Base-by-base conservation (phyloP, 345 rosid species). In the Camelina sativa region DNA sequence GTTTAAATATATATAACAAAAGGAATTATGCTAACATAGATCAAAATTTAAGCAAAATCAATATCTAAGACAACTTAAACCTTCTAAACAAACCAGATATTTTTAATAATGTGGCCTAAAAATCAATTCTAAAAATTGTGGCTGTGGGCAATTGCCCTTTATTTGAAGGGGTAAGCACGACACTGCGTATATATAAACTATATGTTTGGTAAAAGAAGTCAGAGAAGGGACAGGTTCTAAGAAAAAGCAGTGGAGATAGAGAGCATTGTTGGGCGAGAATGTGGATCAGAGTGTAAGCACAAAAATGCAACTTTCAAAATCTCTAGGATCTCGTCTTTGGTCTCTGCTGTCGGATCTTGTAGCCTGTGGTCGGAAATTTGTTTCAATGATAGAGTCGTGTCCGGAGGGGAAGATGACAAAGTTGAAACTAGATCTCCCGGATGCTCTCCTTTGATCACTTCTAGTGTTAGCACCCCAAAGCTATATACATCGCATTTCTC, bases 401-500 rank as follows among this genome's bases (percentile, higher is more conserved):
- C 72, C 0, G 48, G 44, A 17, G 37, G 52, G 23, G 71, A 57
- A 1, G 80, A 64, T 25, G 51, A 35, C 2, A 76, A 3, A 44
- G 67, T 62, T 47, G 67, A 65, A 61, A 84, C 67, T 17, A 79
- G 67, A 10, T 81, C 86, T 0, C 67, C 77, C 1, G 85, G 83
- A 69, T 81, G 83, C 44, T 48, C 66, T 35, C 87, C 85, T 55
- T 71, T 51, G 34, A 84, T 59, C 5, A 84, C 74, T 75, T 84
- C 83, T 34, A 84, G 71, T 11, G 78, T 73, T 32, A 84, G 2
- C 20, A 84, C 80, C 50, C 85, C 87, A 3, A 79, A 84, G 35
- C 87, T 82, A 60, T 74, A 81, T 10, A 80, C 83, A 48, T 84
- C 85, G 16, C 81, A 79, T 60, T 84, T 81, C 71, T 81, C 84